Conservation (phyloP, 2,329 filamentous ascomycete species). For the Chalaropsis ovoidea region DNA sequence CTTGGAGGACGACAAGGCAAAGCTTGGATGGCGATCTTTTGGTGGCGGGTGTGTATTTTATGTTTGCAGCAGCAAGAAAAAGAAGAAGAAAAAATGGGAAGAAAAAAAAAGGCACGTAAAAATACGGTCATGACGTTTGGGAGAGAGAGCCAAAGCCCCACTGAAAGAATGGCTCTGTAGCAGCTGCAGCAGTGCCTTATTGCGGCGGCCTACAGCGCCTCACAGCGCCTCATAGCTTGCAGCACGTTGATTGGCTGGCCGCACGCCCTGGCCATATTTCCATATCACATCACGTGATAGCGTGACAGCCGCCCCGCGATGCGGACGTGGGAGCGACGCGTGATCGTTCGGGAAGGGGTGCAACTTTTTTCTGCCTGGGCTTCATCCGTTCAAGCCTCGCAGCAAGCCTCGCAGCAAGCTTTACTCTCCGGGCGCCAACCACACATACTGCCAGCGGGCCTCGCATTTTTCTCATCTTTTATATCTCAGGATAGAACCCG, state of each 20-base stretch:
- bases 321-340: neutral
- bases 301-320: neutral
- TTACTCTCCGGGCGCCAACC: too few species aligned
- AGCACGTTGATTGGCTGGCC: neutral
- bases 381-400: too few species aligned
- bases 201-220: neutral
- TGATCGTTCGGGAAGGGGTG: too few species aligned
- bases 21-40: neutral
- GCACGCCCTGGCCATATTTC: neutral
- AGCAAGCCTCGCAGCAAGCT: too few species aligned
- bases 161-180: neutral
- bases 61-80: neutral
- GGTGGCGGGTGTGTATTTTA: neutral
- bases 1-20: neutral
- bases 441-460: too few species aligned
- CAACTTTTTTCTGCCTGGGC: neutral
- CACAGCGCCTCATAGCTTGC: neutral
- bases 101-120: neutral
- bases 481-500: neutral
- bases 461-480: neutral
- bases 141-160: neutral
- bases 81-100: neutral
- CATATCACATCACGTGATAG: neutral
- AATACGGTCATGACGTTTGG: conserved; percentile 17
- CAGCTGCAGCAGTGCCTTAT: neutral